Base-by-base conservation (phyloP, 192 early-diverging fungal genomes). In the Coemansia sp. region DNA sequence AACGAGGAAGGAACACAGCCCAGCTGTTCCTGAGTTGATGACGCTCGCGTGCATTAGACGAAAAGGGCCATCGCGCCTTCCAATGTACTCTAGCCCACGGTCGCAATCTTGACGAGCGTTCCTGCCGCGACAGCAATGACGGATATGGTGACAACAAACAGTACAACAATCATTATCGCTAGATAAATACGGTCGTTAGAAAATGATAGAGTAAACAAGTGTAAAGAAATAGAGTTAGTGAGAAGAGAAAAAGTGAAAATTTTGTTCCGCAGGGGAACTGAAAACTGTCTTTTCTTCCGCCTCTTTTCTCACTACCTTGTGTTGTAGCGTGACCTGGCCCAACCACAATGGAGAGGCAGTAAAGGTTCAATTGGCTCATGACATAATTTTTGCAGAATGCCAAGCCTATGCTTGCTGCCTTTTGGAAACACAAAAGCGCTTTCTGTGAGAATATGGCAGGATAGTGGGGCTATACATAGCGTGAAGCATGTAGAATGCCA, bases 41-140 rank as follows among this genome's bases (percentile, higher is more conserved):
- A 9, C 15, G 15, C 34, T 20, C 19, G 9, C 25, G 4, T 49
- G 43, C 33, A 13, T 36, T 43, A 17, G 19, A 48, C 15, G 19
- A 48, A 48, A 20, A 52, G 0, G 23, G 22, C 7, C 10, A 7
- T 52, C 13, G 23, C 23, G 23, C 23, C 9, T 25, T 15, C 13
- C 23, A 4, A 5, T 2, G 17, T 33, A 36, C 4, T 36, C 19
- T 76, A 75, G 9, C 69, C 70, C 33, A 72, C 33, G 6, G 62
- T 59, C 8, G 78, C 69, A 23, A 74, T 52, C 66, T 72, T 81
- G 23, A 75, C 53, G 13, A 81, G 59, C 17, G 78, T 72, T 17
- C 78, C 78, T 10, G 66, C 73, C 4, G 66, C 55, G 29, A 81
- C 43, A 5, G 70, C 78, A 2, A 81, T 63, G 19, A 81, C 78